Conservation (phyloP, 345 rosid genomes). For the Moricandia moricandioides region DNA sequence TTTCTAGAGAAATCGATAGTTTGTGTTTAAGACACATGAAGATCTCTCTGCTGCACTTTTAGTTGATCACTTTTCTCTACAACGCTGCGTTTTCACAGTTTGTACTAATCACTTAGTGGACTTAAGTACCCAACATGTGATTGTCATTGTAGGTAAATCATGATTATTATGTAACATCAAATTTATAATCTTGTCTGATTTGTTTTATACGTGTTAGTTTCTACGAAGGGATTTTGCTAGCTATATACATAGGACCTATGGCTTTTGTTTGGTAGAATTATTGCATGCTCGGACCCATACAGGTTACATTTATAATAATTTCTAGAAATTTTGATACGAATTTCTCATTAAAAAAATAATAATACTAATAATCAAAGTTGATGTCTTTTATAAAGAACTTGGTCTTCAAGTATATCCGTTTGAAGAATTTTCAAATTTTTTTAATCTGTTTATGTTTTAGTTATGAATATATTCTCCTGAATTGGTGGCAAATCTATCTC, state of each 20-base stretch:
- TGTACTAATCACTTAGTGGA: neutral
- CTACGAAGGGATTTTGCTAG: neutral
- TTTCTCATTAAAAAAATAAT: neutral
- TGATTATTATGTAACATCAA: neutral
- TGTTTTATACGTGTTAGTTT: conserved; percentile 2
- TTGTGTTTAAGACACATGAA: neutral
- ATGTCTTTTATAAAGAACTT: neutral
- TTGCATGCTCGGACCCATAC: neutral
- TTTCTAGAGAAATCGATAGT: neutral
- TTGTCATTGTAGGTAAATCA: neutral
- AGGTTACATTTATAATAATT: neutral
- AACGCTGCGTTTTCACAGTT: conserved; percentile 14
- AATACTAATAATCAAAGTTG: neutral
- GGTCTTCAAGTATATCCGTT: conserved; percentile 10
- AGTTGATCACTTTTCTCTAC: neutral
- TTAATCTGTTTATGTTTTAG: neutral
- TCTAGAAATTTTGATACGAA: neutral
- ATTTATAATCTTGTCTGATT: neutral
- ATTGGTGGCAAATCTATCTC: conserved; percentile 1
- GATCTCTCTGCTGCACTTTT: neutral
- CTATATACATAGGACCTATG: neutral
- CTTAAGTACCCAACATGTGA: neutral
- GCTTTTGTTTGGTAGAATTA: neutral
- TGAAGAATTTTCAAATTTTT: neutral
- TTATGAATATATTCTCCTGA: neutral